Evolutionary conservation across 306 rosid genomes (phyloP), one percentile per base, ranked within the genome.

Genomic region (Trifolium dubium): DNA sequence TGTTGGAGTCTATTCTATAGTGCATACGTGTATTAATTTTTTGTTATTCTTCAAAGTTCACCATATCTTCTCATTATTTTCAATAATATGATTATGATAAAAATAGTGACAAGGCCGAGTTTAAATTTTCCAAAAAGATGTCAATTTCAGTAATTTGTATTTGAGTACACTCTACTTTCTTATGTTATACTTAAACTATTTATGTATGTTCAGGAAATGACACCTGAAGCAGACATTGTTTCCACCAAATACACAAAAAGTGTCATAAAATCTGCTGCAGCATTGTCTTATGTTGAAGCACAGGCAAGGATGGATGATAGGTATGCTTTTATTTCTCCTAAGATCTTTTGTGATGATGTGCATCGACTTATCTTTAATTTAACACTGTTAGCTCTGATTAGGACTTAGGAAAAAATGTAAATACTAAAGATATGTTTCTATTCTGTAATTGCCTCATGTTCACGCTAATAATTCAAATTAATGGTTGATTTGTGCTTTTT

Each of bases 221-320:
- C 96, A 69, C 85, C 97, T 79, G 94, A 90, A 79, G 99, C 97
- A 5, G 96, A 94, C 77, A 85, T 94, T 76, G 82, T 90, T 67
- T 87, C 93, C 72, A 89, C 88, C 30, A 86, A 82, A 85, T 90
- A 49, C 85, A 89, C 97, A 67, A 94, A 90, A 85, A 94, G 97
- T 89, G 77, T 94, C 67, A 92, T 94, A 56, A 92, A 86, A 78
- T 94, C 99, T 11, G 75, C 84, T 66, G 99, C 99, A 35, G 95
- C 99, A 51, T 73, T 94, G 81, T 94, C 99, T 44, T 94, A 94
- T 65, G 80, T 94, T 79, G 99, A 94, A 86, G 99, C 97, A 80
- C 99, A 94, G 71, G 96, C 99, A 0, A 94, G 96, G 87, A 94
- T 94, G 96, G 99, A 94, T 80, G 99, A 94, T 73, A 89, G 95